Percentiles rank a stretch among this genome's conserved stretches.
Evolutionary conservation across 176 grass and related monocot species (phyloP).

Genomic region (Eragrostis nindensis): DNA sequence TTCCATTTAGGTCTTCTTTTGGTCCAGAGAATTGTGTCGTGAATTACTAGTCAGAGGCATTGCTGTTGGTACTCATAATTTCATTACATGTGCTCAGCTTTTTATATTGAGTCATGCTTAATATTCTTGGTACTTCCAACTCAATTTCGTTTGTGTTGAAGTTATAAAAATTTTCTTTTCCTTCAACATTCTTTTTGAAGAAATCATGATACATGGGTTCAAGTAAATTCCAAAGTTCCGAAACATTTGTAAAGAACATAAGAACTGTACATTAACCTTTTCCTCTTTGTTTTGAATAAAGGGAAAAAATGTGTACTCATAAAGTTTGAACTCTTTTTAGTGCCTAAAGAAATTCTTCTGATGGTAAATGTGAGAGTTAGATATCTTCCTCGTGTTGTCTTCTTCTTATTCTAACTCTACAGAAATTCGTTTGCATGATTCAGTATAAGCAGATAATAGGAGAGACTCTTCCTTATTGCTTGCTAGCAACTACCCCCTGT

Average conservation of each 20-base stretch:
- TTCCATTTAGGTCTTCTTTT: constrained; percentile 20
- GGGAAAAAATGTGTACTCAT: background rate
- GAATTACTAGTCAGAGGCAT: background rate
- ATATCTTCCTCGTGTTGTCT: constrained; percentile 4
- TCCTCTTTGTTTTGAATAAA: background rate
- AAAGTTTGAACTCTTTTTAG: background rate
- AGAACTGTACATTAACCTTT: background rate
- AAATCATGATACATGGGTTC: background rate
- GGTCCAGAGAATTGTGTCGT: background rate
- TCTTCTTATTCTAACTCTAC: background rate
- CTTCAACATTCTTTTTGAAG: background rate
- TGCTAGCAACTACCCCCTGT: no score
- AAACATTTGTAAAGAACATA: constrained; percentile 5
- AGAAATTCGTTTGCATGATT: background rate
- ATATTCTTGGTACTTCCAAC: background rate
- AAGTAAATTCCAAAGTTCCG: background rate
- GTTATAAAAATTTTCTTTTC: background rate
- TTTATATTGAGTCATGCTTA: constrained; percentile 1
- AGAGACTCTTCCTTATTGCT: no score
- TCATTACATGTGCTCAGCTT: background rate
- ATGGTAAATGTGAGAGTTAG: background rate
- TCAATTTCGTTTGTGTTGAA: background rate
- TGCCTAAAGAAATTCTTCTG: background rate
- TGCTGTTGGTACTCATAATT: background rate
- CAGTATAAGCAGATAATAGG: background rate